These are phyloP conservation scores for Lentithecium fluviatile DNA, from an alignment of 495 filamentous ascomycete species.

Conservation along the genomic window DNA sequence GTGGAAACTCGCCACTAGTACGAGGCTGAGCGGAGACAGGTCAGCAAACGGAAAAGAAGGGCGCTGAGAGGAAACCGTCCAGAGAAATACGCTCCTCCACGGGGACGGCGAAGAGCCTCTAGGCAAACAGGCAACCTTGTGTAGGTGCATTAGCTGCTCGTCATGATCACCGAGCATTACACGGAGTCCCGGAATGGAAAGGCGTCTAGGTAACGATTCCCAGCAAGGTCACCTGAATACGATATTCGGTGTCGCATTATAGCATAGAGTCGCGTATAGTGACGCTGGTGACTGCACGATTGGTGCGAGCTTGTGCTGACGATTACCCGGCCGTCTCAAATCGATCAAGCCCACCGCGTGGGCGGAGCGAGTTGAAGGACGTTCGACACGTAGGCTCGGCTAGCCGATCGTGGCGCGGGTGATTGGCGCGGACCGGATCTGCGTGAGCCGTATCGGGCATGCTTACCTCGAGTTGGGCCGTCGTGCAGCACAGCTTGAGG, in stretches of 20 bases:
- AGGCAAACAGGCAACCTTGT: conserved; percentile 2
- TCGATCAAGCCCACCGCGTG: not conserved
- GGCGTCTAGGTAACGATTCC: not conserved
- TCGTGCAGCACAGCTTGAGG: not conserved
- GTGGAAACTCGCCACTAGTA: not conserved
- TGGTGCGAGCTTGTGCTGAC: not conserved
- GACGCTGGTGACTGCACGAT: not conserved
- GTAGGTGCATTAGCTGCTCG: not conserved
- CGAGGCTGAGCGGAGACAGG: not conserved
- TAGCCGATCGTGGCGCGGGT: conserved; percentile 1
- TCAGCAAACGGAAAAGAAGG: not conserved
- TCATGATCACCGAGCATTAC: not conserved
- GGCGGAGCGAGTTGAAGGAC: conserved; percentile 16
- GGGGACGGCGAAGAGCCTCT: not conserved
- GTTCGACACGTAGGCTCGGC: conserved; percentile 8
- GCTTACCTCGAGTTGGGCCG: conserved; percentile 4
- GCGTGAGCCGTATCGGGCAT: conserved; percentile 11
- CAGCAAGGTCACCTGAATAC: conserved; percentile 6
- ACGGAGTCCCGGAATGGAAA: conserved; percentile 6
- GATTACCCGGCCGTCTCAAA: not conserved
- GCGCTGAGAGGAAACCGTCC: not conserved
- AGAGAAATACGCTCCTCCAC: conserved; percentile 1
- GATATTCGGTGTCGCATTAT: not conserved
- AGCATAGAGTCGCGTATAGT: not conserved
- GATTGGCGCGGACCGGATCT: conserved; percentile 9